phyloP scores from a whole-genome alignment of 1,139 yeast species.

The Candida tropicalis region DNA sequence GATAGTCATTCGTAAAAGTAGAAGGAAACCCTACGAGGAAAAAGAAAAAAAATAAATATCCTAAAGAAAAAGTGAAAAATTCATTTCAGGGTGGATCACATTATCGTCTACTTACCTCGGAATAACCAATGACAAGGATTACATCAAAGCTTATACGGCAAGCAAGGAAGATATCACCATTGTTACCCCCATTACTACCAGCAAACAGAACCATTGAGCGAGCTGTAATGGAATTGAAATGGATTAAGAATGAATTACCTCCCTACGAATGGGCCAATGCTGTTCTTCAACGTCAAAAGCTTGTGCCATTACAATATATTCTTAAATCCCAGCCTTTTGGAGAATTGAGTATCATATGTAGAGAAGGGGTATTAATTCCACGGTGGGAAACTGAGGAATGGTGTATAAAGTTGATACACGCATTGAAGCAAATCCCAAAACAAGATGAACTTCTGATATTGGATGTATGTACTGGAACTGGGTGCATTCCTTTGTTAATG shows the following conservation, averaged over 20 bases:
- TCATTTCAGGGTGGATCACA: too few species aligned
- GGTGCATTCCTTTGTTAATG: conserved; percentile 73
- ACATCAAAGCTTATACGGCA: conserved; percentile 29
- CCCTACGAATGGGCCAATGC: conserved; percentile 37
- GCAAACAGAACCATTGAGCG: conserved; percentile 31
- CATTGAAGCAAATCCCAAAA: conserved; percentile 19
- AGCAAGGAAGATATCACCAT: conserved; percentile 28
- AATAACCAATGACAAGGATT: conserved; percentile 43
- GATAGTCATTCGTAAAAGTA: too few species aligned
- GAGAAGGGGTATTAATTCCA: conserved; percentile 76
- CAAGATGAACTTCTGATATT: conserved; percentile 29
- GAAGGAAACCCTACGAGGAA: too few species aligned
- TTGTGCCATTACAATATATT: conserved; percentile 79
- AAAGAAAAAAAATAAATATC: too few species aligned
- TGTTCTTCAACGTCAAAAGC: conserved; percentile 39
- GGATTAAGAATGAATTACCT: conserved; percentile 47
- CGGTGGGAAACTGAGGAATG: conserved; percentile 97
- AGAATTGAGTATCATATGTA: conserved; percentile 57
- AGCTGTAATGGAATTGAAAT: conserved; percentile 39
- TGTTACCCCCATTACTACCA: conserved; percentile 36
- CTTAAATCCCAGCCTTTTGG: conserved; percentile 91
- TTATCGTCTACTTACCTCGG: too few species aligned
- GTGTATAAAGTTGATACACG: conserved; percentile 49
- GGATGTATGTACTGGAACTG: conserved; percentile 91
- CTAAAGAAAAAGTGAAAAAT: too few species aligned